phyloP scores from a whole-genome alignment of 805 yeast species.

The Candida sanyiensis region DNA sequence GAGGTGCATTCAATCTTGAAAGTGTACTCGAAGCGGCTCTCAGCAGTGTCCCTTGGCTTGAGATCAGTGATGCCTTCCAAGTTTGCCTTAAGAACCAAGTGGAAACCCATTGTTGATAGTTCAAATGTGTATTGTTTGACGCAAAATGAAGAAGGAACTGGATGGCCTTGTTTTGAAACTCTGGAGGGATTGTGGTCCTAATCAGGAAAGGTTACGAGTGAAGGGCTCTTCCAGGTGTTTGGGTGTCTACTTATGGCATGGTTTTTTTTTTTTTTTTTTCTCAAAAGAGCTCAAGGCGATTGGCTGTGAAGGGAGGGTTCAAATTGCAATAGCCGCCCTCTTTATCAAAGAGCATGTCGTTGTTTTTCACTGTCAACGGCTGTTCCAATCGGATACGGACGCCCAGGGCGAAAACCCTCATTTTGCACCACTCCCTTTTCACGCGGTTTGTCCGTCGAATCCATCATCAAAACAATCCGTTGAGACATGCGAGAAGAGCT shows the following conservation, averaged over 20 bases:
- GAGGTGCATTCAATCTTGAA: slow-evolving; percentile 69
- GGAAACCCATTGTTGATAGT: slow-evolving; percentile 17
- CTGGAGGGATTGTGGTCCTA: neutral
- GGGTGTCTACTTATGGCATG: slow-evolving; percentile 1
- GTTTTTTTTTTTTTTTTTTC: neutral
- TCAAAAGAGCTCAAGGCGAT: neutral
- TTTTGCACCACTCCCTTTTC: neutral
- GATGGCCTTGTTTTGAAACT: too few species aligned
- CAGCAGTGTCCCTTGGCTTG: slow-evolving; percentile 53
- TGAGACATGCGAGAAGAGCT: slow-evolving; percentile 1
- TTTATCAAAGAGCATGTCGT: neutral
- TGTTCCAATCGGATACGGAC: slow-evolving; percentile 2
- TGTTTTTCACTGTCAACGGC: slow-evolving; percentile 3
- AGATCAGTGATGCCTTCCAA: slow-evolving; percentile 36
- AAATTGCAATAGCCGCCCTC: too few species aligned
- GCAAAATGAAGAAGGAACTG: too few species aligned
- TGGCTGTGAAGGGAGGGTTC: neutral
- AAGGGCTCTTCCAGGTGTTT: slow-evolving; percentile 1
- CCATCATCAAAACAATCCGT: slow-evolving; percentile 5
- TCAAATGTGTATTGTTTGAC: neutral
- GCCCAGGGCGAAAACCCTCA: neutral
- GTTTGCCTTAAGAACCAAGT: slow-evolving; percentile 31
- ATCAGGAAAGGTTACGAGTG: neutral
- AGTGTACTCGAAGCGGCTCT: slow-evolving; percentile 65
- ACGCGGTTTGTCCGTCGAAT: neutral